Base-by-base conservation (phyloP, 139 green algal species). In the Ostreobium quekettii region DNA sequence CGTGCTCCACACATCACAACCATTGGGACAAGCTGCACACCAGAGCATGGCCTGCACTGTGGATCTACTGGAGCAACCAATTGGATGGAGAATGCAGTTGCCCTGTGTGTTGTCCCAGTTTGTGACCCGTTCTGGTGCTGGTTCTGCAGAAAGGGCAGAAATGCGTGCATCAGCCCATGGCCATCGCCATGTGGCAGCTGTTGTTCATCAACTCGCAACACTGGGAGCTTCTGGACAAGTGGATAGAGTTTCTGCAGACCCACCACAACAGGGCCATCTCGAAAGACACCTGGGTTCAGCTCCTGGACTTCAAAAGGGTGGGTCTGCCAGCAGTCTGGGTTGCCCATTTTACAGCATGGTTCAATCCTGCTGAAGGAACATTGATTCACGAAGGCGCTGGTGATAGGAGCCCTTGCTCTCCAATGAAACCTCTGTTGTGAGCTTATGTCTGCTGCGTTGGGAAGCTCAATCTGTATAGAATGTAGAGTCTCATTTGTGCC, bases 141-240 rank as follows among this genome's bases (percentile, higher is more conserved):
- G 7, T 62, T 5, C 6, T 48, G 79, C 76, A 97, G 82, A 95
- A 95, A 57, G 90, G 90, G 3, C 86, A 95, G 69, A 98, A 97
- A 78, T 95, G 88, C 39, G 75, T 97, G 66, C 83, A 91, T 63
- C 79, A 96, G 48, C 89, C 96, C 33, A 88, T 82, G n/a, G 92
- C 92, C 3, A 31, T 94, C n/a, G 91, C 67, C 19, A 95, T 97
- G 86, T 97, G 92, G 92, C 76, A 85, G 73, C 81, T 97, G 64
- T 71, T 96, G 49, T 82, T 96, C 47, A 47, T 68, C 5, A 72
- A 79, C 1, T 57, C 76, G 22, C 64, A 19, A 5, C 64, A 53
- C 2, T 91, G 83, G 83, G 83, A 81, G 7, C 59, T 81, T 48
- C 47, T 89, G 7, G 73, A 91, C 7, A 71, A 80, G 24, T 97